Percentiles rank a stretch among this genome's conserved stretches.
phyloP scores from a whole-genome alignment of 1,284 basidiomycete species.

The Marasmius sp. region DNA sequence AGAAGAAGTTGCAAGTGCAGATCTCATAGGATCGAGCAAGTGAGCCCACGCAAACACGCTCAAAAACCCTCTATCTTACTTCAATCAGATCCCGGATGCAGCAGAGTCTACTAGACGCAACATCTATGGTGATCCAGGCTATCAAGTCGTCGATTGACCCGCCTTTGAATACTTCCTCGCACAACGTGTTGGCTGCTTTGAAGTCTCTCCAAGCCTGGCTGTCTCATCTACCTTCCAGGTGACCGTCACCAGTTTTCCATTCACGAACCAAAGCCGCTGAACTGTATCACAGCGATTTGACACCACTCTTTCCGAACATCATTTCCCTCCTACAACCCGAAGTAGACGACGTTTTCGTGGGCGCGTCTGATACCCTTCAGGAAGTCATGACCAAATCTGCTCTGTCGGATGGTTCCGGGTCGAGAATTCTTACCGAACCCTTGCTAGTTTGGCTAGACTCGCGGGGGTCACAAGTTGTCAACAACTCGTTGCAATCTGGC shows the following conservation, averaged over 20 bases:
- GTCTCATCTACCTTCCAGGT: conserved; percentile 66
- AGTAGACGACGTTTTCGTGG: conserved; percentile 55
- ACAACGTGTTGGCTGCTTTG: conserved; percentile 62
- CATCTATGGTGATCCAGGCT: conserved; percentile 68
- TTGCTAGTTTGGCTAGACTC: conserved; percentile 72
- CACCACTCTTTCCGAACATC: conserved; percentile 59
- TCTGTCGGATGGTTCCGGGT: conserved; percentile 70
- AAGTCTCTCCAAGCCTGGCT: conserved; percentile 85
- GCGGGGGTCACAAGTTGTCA: conserved; percentile 55
- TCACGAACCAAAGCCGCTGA: conserved; percentile 5
- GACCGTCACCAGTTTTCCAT: conserved; percentile 22
- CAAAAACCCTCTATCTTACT: conserved; percentile 2
- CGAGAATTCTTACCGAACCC: conserved; percentile 77
- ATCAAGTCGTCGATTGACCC: conserved; percentile 53
- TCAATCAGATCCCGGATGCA: conserved; percentile 54
- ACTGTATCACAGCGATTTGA: conserved; percentile 48
- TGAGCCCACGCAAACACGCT: conserved; percentile 36
- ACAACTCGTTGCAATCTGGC: conserved; percentile 43
- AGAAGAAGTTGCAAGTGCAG: conserved; percentile 76
- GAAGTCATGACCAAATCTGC: conserved; percentile 77
- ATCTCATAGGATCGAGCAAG: conserved; percentile 75
- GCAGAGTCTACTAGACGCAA: conserved; percentile 61
- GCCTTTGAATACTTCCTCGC: conserved; percentile 26
- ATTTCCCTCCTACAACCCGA: conserved; percentile 59
- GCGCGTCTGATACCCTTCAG: conserved; percentile 71